phyloP scores from a whole-genome alignment of 768 basidiomycete genomes.

The Lactarius hatsudake region DNA sequence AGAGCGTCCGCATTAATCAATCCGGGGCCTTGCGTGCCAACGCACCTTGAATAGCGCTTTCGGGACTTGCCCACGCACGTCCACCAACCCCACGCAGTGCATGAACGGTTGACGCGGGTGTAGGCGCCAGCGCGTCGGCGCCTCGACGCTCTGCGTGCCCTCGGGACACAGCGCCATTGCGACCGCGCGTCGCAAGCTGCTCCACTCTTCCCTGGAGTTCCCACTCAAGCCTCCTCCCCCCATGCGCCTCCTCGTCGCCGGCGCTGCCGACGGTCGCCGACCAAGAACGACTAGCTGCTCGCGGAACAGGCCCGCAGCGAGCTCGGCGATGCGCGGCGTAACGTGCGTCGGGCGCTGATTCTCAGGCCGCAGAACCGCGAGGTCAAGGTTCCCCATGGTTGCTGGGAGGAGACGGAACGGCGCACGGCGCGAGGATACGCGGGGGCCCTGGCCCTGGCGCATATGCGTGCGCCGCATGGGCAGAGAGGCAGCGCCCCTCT shows the following conservation, averaged over 20 bases:
- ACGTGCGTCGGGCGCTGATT: slow-evolving; percentile 58
- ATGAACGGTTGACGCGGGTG: slow-evolving; percentile 22
- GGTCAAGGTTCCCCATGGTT: slow-evolving; percentile 46
- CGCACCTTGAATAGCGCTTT: slow-evolving; percentile 13
- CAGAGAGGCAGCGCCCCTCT: background rate
- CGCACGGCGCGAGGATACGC: background rate
- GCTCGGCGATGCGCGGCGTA: slow-evolving; percentile 53
- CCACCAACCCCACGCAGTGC: slow-evolving; percentile 10
- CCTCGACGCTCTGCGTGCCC: slow-evolving; percentile 17
- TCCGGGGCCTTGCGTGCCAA: slow-evolving; percentile 22
- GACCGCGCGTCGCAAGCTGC: slow-evolving; percentile 2
- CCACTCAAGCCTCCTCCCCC: background rate
- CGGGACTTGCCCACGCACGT: slow-evolving; percentile 10
- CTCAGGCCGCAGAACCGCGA: slow-evolving; percentile 53
- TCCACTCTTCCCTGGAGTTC: background rate
- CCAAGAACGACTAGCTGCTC: slow-evolving; percentile 58
- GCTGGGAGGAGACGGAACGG: slow-evolving; percentile 20
- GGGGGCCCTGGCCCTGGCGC: background rate
- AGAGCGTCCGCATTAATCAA: slow-evolving; percentile 4
- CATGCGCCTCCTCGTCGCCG: background rate
- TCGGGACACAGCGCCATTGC: slow-evolving; percentile 18
- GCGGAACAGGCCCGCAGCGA: slow-evolving; percentile 51
- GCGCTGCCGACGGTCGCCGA: slow-evolving; percentile 34
- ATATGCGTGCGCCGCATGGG: background rate
- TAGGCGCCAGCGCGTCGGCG: slow-evolving; percentile 14